phyloP scores from a whole-genome alignment of 2,329 filamentous ascomycete genomes.

The Colletotrichum tropicale region DNA sequence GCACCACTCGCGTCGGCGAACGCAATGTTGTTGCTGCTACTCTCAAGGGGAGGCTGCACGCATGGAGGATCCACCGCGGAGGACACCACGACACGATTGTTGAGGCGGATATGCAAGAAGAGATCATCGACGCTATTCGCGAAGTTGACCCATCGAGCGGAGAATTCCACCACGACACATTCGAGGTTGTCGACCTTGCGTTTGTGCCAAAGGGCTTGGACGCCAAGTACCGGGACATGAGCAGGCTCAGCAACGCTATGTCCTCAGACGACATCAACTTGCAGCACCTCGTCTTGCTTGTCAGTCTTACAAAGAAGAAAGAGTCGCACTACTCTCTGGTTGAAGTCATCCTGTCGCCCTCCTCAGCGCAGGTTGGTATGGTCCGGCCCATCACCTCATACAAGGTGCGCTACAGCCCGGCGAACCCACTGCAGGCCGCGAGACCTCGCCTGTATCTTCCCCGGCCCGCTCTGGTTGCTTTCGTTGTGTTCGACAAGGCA shows the following conservation, averaged over 20 bases:
- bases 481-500: conserved; percentile 79
- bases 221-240: conserved; percentile 53
- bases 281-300: conserved; percentile 66
- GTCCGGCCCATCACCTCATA: conserved; percentile 73
- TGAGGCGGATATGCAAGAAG: conserved; percentile 72
- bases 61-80: conserved; percentile 89
- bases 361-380: conserved; percentile 62
- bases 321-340: conserved; percentile 74
- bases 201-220: conserved; percentile 64
- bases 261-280: conserved; percentile 54
- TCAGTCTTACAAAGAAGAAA: conserved; percentile 57
- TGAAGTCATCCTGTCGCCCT: conserved; percentile 68
- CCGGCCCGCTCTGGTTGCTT: conserved; percentile 78
- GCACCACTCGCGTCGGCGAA: conserved; percentile 76
- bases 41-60: conserved; percentile 76
- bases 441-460: conserved; percentile 78
- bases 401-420: conserved; percentile 52
- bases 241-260: conserved; percentile 54
- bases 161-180: conserved; percentile 58
- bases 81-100: conserved; percentile 78
- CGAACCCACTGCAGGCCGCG: conserved; percentile 41
- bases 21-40: conserved; percentile 84
- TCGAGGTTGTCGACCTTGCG: conserved; percentile 82
- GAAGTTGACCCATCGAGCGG: conserved; percentile 53
- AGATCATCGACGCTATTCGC: conserved; percentile 67